Evolutionary conservation across 1,139 yeast genomes (phyloP).

Genomic region (Zygosaccharomyces pseudobailii): DNA sequence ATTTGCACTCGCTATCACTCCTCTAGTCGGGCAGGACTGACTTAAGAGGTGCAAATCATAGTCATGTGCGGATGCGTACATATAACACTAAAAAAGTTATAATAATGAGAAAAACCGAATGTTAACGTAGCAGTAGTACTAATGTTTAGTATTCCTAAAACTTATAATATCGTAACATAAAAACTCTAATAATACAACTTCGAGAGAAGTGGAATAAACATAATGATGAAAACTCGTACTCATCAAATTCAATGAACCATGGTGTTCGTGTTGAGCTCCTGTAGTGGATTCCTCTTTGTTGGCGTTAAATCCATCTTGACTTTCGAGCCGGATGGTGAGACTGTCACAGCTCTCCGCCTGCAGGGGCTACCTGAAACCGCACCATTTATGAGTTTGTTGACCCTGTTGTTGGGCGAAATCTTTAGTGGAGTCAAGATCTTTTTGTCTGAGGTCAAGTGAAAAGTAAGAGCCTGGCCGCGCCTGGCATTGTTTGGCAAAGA

Average conservation of each 20-base stretch:
- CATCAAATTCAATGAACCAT: slow-evolving; percentile 9
- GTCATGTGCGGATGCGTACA: too few species aligned
- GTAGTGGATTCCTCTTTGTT: slow-evolving; percentile 15
- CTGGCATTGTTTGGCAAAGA: slow-evolving; percentile 14
- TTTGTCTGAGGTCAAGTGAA: slow-evolving; percentile 30
- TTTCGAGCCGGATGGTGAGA: neutral
- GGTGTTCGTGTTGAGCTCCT: slow-evolving; percentile 20
- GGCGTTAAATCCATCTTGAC: slow-evolving; percentile 16
- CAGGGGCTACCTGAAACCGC: slow-evolving; percentile 7
- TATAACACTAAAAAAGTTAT: neutral
- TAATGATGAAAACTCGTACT: neutral
- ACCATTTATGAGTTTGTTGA: slow-evolving; percentile 31
- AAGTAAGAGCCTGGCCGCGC: slow-evolving; percentile 33
- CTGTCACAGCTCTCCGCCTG: slow-evolving; percentile 1
- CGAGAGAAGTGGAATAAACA: neutral
- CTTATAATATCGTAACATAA: neutral
- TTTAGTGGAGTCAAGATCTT: slow-evolving; percentile 30
- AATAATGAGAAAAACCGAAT: neutral
- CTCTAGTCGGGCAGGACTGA: neutral
- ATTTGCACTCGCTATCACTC: neutral
- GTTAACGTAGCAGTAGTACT: too few species aligned
- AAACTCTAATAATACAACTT: slow-evolving; percentile 1
- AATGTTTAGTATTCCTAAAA: too few species aligned
- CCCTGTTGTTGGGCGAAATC: slow-evolving; percentile 32
- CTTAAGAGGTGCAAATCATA: neutral